Percentiles rank a stretch among this genome's conserved stretches.
phyloP scores from a whole-genome alignment of 768 basidiomycete species.

The Lentinula sp. region DNA sequence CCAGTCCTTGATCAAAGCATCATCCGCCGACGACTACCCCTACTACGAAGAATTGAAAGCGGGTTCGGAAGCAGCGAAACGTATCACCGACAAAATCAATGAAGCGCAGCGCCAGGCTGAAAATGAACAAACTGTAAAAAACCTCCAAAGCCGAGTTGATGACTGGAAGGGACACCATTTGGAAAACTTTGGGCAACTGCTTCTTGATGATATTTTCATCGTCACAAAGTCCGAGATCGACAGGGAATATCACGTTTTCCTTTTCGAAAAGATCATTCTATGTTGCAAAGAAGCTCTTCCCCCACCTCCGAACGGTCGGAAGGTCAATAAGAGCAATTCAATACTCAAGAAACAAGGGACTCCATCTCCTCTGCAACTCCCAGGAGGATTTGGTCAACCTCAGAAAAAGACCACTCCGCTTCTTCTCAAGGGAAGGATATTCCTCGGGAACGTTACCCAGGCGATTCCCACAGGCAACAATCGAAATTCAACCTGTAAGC shows the following conservation, averaged over 20 bases:
- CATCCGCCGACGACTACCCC: constrained; percentile 55
- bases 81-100: constrained; percentile 93
- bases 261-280: constrained; percentile 97
- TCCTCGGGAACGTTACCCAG: constrained; percentile 91
- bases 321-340: constrained; percentile 78
- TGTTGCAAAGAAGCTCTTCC: constrained; percentile 91
- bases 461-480: constrained; percentile 56
- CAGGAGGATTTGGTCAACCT: constrained; percentile 40
- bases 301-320: constrained; percentile 53
- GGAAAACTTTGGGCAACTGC: constrained; percentile 87
- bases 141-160: constrained; percentile 79
- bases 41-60: constrained; percentile 75
- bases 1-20: constrained; percentile 73
- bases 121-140: constrained; percentile 86
- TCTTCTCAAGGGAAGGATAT: constrained; percentile 92
- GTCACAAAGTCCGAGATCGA: constrained; percentile 96
- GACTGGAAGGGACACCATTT: constrained; percentile 99
- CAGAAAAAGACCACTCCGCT: constrained; percentile 78
- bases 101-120: constrained; percentile 90
- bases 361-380: constrained; percentile 38
- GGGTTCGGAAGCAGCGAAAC: constrained; percentile 83
- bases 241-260: constrained; percentile 96
- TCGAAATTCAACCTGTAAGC: constrained; percentile 53
- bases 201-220: constrained; percentile 91
- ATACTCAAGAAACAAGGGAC: constrained; percentile 78